Base-by-base conservation (phyloP, 768 basidiomycete genomes). In the Strobilomyces dryophilus region DNA sequence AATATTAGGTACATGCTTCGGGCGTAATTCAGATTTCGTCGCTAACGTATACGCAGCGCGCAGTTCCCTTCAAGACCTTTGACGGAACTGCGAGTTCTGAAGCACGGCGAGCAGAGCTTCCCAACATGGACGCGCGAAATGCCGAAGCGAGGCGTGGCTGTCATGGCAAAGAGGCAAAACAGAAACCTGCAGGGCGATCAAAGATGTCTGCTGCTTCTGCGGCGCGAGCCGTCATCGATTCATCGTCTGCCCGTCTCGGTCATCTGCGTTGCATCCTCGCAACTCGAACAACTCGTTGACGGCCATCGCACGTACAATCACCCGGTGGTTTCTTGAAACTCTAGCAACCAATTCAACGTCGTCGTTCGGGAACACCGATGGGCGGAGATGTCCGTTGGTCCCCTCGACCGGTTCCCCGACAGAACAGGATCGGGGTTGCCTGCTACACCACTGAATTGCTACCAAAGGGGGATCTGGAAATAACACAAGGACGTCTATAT, bases 381-480 rank as follows among this genome's bases (percentile, higher is more conserved):
- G 44, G 36, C 56, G 55, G 56, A 57, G 52, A 59, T 51, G 37
- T 17, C 49, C 49, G 49, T 31, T 27, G 12, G 47, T 40, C 14
- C 39, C 43, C 32, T 56, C 27, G 44, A 37, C 24, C 42, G 21
- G 5, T 15, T 14, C 26, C 35, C 36, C 27, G 29, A 51, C 24
- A 40, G 34, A 15, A 12, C 26, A 50, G 31, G 4, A 24, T 51
- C 53, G 51, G 47, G n/a, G 15, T 36, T 49, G 27, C 32, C 43
- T 35, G 39, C 41, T 18, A 17, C 36, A 37, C 18, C 34, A 15
- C 5, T 24, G 18, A 45, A 47, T 49, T 45, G 57, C 20, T 44
- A 53, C 39, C 20, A 44, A 61, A 36, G 44, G 20, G n/a, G 31
- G 49, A 55, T 53, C 56, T 55, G 51, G 39, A 45, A 50, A 53